Evolutionary conservation across 1,139 yeast species (phyloP).

Genomic region (Meyerozyma elateridarum): DNA sequence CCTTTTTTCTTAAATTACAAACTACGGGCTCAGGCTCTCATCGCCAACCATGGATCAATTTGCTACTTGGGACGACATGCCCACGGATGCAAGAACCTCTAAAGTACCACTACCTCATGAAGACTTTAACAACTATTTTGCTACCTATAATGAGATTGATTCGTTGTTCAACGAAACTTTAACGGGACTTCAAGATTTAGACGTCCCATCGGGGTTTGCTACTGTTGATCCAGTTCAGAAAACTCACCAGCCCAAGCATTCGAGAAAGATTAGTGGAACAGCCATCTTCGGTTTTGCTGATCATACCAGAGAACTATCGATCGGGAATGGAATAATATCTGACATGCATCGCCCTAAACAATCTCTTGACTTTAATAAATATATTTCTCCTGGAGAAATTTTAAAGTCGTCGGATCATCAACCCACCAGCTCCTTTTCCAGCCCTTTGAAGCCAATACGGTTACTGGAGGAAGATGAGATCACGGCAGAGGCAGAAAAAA

Average conservation of each 20-base stretch:
- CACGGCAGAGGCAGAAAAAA: slow-evolving; percentile 15
- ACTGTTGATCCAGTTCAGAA: slow-evolving; percentile 6
- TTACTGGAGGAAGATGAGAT: slow-evolving; percentile 29
- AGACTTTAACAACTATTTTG: slow-evolving; percentile 35
- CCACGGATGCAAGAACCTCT: slow-evolving; percentile 12
- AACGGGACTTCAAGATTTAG: slow-evolving; percentile 46
- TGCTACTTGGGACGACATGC: slow-evolving; percentile 31
- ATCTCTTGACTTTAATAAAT: slow-evolving; percentile 21
- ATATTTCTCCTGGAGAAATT: slow-evolving; percentile 35
- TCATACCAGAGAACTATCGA: slow-evolving; percentile 48
- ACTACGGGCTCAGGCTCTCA: too few relatives aligned
- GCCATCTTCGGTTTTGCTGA: slow-evolving; percentile 59
- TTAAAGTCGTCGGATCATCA: slow-evolving; percentile 12
- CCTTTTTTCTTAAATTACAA: too few relatives aligned
- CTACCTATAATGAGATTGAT: slow-evolving; percentile 34
- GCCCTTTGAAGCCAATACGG: slow-evolving; percentile 18
- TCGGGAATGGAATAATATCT: slow-evolving; percentile 32
- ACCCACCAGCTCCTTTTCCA: slow-evolving; percentile 10
- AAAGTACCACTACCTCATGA: slow-evolving; percentile 39
- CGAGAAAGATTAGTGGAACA: slow-evolving; percentile 50
- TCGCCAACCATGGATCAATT: slow-evolving; percentile 15
- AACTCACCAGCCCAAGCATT: slow-evolving; percentile 20
- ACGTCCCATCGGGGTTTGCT: slow-evolving; percentile 36
- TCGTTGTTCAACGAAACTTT: slow-evolving; percentile 42
- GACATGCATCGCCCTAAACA: slow-evolving; percentile 18